phyloP scores from a whole-genome alignment of 352 stramenopile genomes.

The Phytopythium oedochilum region DNA sequence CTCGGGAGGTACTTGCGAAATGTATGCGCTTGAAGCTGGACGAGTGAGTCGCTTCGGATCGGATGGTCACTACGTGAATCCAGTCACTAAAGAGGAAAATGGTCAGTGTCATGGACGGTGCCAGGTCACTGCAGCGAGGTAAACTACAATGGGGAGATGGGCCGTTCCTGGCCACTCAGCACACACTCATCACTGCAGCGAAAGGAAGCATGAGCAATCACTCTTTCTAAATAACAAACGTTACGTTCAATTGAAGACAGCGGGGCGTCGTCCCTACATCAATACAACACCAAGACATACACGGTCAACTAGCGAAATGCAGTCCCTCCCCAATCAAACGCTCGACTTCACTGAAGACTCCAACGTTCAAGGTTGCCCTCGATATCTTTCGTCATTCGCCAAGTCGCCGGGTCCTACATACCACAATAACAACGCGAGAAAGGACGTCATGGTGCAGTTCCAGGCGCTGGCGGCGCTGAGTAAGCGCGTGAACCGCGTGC shows the following conservation, averaged over 20 bases:
- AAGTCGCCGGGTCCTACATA: neutral
- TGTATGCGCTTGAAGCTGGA: no score
- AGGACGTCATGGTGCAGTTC: slow-evolving; percentile 32
- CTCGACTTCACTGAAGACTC: neutral
- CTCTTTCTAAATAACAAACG: neutral
- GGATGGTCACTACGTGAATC: neutral
- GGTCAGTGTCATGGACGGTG: no score
- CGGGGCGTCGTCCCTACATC: neutral
- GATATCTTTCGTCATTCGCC: neutral
- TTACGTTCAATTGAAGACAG: neutral
- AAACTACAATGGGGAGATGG: neutral
- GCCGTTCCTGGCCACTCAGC: neutral
- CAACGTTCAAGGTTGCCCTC: neutral
- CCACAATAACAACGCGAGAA: neutral
- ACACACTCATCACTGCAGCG: neutral
- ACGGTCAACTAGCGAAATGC: neutral
- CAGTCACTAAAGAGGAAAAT: neutral
- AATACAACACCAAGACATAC: neutral
- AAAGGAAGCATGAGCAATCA: neutral
- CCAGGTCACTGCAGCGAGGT: neutral
- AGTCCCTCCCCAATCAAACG: neutral
- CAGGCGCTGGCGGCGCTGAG: slow-evolving; percentile 12
- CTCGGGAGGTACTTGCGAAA: no score
- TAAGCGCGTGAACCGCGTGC: slow-evolving; percentile 43
- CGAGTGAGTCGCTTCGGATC: no score